Base-by-base conservation (phyloP, 202 grass and related monocot species). In the Carex sylvatica region DNA sequence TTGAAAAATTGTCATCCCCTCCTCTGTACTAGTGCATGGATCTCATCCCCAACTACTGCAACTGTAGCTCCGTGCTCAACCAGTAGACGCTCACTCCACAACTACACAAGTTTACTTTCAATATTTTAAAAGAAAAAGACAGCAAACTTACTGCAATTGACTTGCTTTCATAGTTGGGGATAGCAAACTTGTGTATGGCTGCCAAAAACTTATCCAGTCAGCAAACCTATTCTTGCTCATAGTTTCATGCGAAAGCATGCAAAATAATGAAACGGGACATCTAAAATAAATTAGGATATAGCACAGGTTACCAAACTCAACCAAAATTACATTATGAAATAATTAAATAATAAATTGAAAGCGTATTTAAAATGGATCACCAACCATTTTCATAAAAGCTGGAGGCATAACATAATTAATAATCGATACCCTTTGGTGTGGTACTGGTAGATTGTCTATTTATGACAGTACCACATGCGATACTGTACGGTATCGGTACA, bases 381-480 rank as follows among this genome's bases (percentile, higher is more conserved):
- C 4, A 26, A 78, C 51, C 85, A 58, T 79, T 14, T 36, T 81
- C 6, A 70, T 87, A 42, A 77, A 83, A 78, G 58, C 70, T 83
- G 44, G 65, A 18, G 33, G 79, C 30, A 38, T 26, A 72, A 87
- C 61, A 79, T 87, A 82, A 63, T 40, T 44, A 46, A 47, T 11
- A 9, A 47, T 10, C 11, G 44, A 47, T 47, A 47, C 44, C 10
- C 0, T 47, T 2, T 2, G 11, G 46, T 47, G 46, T 2, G 10
- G 46, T 47, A 47, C 46, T 47, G 46, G 46, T 2, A 47, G 10
- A 10, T 0, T 47, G 9, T 47, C 46, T 10, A 47, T 10, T 12
- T 9, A 47, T 47, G 11, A 47, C 9, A 47, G 2, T 47, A 47
- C 46, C 9, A 12, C 46, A 12, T 47, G 42, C 2, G 46, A 10